phyloP scores from a whole-genome alignment of 139 green algal species.

The Nannochloris sp. region DNA sequence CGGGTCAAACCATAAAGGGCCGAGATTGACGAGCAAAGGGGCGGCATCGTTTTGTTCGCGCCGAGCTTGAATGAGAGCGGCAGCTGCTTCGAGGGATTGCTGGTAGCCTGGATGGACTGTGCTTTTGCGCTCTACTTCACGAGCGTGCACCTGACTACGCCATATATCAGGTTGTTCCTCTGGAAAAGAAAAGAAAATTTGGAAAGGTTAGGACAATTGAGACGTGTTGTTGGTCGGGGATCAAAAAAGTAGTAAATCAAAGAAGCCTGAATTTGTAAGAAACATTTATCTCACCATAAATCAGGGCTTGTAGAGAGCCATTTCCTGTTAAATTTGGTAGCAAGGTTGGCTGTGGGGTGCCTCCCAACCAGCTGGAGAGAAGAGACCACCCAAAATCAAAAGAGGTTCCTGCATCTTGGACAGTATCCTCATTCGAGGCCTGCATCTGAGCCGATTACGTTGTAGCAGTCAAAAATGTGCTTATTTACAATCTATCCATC shows the following conservation, averaged over 20 bases:
- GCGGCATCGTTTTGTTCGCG: neutral
- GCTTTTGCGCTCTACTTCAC: neutral
- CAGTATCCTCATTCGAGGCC: too few relatives aligned
- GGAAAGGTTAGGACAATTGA: neutral
- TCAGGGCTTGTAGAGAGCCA: neutral
- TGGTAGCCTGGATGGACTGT: neutral
- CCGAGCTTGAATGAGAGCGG: neutral
- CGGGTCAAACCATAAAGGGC: constrained; percentile 7
- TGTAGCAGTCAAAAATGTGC: too few relatives aligned
- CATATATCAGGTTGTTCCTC: neutral
- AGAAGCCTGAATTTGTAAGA: neutral
- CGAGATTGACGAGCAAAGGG: constrained; percentile 27
- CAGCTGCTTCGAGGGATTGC: neutral
- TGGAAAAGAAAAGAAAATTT: too few relatives aligned
- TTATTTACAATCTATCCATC: too few relatives aligned
- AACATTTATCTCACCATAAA: neutral
- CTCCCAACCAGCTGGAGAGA: neutral
- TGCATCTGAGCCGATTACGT: too few relatives aligned
- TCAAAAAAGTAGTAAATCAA: neutral
- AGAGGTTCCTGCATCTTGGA: neutral
- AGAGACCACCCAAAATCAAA: neutral
- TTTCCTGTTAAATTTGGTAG: neutral
- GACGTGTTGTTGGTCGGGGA: neutral
- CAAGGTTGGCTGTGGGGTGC: neutral
- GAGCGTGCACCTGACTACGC: neutral